A percentile compares a stretch with the other conserved stretches of the same genome.
These are phyloP conservation scores for Diaporthe humulicola DNA, from an alignment of 2,329 filamentous ascomycete genomes.

Conservation along the genomic window DNA sequence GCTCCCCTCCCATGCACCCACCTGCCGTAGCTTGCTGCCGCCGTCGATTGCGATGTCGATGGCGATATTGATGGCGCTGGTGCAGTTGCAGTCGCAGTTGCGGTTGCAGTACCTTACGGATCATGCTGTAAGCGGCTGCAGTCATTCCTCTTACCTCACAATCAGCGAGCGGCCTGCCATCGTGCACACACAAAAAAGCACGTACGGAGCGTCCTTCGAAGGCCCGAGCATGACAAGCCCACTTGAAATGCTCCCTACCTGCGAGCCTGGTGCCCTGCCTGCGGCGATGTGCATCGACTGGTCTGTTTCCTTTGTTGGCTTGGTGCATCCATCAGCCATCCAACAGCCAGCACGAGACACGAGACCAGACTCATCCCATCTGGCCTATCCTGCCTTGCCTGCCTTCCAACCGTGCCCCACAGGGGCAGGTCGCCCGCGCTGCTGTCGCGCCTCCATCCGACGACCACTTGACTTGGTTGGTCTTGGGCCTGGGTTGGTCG, in stretches of 20 bases:
- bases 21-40: slow-evolving; percentile 5
- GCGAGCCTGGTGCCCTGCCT: not conserved
- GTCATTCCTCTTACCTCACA: slow-evolving; percentile 8
- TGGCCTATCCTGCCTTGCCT: not conserved
- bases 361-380: slow-evolving; percentile 20
- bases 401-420: not conserved
- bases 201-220: not conserved
- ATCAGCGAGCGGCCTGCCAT: not conserved
- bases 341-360: slow-evolving; percentile 29
- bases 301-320: slow-evolving; percentile 1
- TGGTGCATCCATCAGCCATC: slow-evolving; percentile 14
- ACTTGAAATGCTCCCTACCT: not conserved
- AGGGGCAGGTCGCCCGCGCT: not conserved
- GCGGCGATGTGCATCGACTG: not conserved
- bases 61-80: slow-evolving; percentile 2
- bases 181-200: not conserved
- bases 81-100: not conserved
- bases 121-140: not conserved
- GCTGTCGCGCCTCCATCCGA: slow-evolving; percentile 25
- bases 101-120: no score
- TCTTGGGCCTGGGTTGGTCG: not conserved
- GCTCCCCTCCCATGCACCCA: slow-evolving; percentile 6
- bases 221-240: slow-evolving; percentile 13
- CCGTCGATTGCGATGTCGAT: slow-evolving; percentile 12
- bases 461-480: not conserved